Evolutionary conservation across 2,329 filamentous ascomycete species (phyloP), one percentile per base, ranked within the genome.

Genomic region (Geosmithia putterillii): DNA sequence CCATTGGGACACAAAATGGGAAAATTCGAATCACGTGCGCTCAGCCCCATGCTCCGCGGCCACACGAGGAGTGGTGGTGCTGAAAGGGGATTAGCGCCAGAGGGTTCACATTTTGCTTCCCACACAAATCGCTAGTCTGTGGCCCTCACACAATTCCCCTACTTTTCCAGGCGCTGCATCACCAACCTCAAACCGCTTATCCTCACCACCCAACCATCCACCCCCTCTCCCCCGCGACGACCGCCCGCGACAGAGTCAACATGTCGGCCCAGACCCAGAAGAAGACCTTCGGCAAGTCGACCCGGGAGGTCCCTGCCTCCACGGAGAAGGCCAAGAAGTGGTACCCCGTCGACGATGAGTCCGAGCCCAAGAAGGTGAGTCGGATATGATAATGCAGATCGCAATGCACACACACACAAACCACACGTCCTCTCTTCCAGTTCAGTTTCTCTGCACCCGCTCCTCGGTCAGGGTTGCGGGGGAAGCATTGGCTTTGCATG

Each of bases 241-340:
- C 64, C 76, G 74, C 56, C 57, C 53, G 51, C 53, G 56, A 60
- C 55, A 56, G 57, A 61, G 59, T 76, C 72, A 79, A 67, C 57
- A 86, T 86, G 82, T 83, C 82, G 74, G 71, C 72, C 59, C 81
- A 83, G 79, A 70, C 71, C 61, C 74, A 78, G 73, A 86, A 82
- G 64, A 94, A 95, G 86, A 90, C 85, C 79, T 95, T 95, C 79
- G 88, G 88, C 76, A 92, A 92, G 81, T 86, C 86, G 73, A 85
- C 86, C 75, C 83, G 90, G 76, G 79, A 83, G 70, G 83, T 95
- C 70, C 88, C 86, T 69, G 80, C 85, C 71, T 70, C 76, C 70
- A 76, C 77, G 65, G 81, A 95, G 72, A 94, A 94, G 86, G 90
- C 90, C 63, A 81, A 86, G 79, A 96, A 95, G 78, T 98, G 90